Base-by-base conservation (phyloP, 352 stramenopile genomes). In the Phytopythium delawarense region DNA sequence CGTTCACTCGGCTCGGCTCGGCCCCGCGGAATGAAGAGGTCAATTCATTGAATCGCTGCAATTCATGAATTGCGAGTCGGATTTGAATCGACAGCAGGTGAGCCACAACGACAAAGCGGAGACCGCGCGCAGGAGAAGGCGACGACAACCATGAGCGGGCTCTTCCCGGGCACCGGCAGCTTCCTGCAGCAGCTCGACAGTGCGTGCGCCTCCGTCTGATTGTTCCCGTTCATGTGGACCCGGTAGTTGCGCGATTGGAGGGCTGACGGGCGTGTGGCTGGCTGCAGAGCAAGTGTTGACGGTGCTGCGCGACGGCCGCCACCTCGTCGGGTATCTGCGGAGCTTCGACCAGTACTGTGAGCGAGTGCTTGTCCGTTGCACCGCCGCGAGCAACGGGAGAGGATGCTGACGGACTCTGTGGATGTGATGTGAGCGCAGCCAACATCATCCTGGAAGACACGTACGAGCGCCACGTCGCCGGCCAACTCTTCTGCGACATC, bases 381-480 rank as follows among this genome's bases (percentile, higher is more conserved):
- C 6, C 6, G 12, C 2, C 23, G 21, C 15, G 25, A 6, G 12
- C n/a, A 23, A 18, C 23, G 54, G 54, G 20, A 25, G 30, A 39
- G 23, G 9, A 42, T 32, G 39, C 25, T 64, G 49, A 40, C 61
- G 35, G 35, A 40, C 9, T 16, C 20, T 49, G 13, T 59, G 4
- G 40, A 59, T 21, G 23, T 40, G 42, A 61, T 42, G 40, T 16
- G 65, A n/a, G 12, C 61, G 42, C 63, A 95, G 87, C 88, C 28
- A 99, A 99, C 72, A 97, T 99, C 67, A 96, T 99, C 55, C 72
- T 99, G 25, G 89, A 98, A 72, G 92, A 98, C 69, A 98, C 95
- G 56, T 97, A 85, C 71, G 92, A 98, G 71, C 87, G 92, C 64
- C 83, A 96, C 61, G 82, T 96, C 39, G 82, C 89, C 34, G 80